These are phyloP conservation scores for Pisolithus albus DNA, from an alignment of 768 basidiomycete species.

Conservation along the genomic window DNA sequence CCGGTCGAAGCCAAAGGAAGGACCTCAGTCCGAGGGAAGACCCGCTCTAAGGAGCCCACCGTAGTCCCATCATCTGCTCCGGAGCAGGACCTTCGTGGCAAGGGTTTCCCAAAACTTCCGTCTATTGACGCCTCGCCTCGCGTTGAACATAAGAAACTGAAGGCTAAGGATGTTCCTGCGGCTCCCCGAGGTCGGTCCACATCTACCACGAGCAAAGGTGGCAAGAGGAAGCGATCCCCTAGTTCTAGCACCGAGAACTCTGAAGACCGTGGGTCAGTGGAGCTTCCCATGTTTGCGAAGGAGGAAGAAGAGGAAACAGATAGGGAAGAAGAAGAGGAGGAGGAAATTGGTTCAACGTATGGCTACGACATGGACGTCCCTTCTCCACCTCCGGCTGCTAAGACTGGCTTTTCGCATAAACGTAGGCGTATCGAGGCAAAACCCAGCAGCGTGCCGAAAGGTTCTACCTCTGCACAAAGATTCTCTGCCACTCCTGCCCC, in stretches of 20 bases:
- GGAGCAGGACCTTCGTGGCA: slow-evolving; percentile 37
- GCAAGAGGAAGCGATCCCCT: slow-evolving; percentile 15
- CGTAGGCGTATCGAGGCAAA: slow-evolving; percentile 35
- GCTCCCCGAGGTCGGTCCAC: slow-evolving; percentile 4
- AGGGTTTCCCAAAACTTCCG: slow-evolving; percentile 7
- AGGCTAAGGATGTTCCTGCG: neutral
- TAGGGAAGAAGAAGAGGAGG: slow-evolving; percentile 27
- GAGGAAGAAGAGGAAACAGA: neutral
- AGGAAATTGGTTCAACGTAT: slow-evolving; percentile 36
- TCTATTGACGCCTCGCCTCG: slow-evolving; percentile 3
- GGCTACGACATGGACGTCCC: slow-evolving; percentile 35
- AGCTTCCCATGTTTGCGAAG: slow-evolving; percentile 19
- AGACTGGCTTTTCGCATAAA: slow-evolving; percentile 28
- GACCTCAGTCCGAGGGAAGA: slow-evolving; percentile 6
- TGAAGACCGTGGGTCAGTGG: slow-evolving; percentile 19
- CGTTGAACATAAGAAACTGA: slow-evolving; percentile 6
- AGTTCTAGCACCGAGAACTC: slow-evolving; percentile 22
- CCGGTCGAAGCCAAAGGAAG: slow-evolving; percentile 9
- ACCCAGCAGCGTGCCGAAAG: slow-evolving; percentile 17
- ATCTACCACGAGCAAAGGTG: slow-evolving; percentile 5
- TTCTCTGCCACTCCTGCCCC: slow-evolving; percentile 22
- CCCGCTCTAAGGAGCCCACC: slow-evolving; percentile 21
- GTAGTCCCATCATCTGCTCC: slow-evolving; percentile 57
- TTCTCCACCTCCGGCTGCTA: slow-evolving; percentile 23
- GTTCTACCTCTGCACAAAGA: slow-evolving; percentile 24